Evolutionary conservation across 2,329 filamentous ascomycete species (phyloP), one percentile per base, ranked within the genome.

Genomic region (Sclerotinia sclerotiorum): DNA sequence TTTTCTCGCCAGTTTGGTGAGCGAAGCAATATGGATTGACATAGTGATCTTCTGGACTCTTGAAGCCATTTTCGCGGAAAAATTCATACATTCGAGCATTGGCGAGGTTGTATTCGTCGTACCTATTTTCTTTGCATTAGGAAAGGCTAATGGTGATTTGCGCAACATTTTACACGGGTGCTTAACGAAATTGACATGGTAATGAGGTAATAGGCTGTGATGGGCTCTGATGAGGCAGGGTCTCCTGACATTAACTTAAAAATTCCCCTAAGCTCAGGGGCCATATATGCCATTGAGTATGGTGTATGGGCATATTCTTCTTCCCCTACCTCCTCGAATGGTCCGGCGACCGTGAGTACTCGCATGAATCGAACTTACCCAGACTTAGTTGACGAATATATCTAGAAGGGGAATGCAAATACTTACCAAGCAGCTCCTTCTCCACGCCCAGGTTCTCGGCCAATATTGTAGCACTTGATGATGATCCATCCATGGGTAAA

Each of bases 21-120:
- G 73, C 74, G 27, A 70, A 74, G 39, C 72, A 74, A 70, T 76
- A 77, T 24, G 76, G 75, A 49, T 75, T 76, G 29, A 73, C 71
- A 8, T 49, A 67, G 10, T 65, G 48, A 13, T 73, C 72, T 10
- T 67, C 68, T n/a, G 74, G 73, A 42, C 67, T 74, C 44, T 57
- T 66, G 48, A 70, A 76, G 10, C 70, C 72, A 56, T 72, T 69
- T 11, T 72, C 57, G 24, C 67, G 68, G 54, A 74, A 72, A 62
- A 73, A 76, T 39, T 74, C 71, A 48, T 66, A 68, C 58, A 76
- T 69, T 32, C 71, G 68, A 32, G 69, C 57, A 39, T 69, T 68
- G 17, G 71, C 60, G n/a, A 66, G 58, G 24, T 67, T 58, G 63
- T 70, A 70, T 56, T 74, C 74, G 57, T 76, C 74, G 44, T 69